Base-by-base conservation (phyloP, 2,329 filamentous ascomycete genomes). In the Cordyceps cicadae region DNA sequence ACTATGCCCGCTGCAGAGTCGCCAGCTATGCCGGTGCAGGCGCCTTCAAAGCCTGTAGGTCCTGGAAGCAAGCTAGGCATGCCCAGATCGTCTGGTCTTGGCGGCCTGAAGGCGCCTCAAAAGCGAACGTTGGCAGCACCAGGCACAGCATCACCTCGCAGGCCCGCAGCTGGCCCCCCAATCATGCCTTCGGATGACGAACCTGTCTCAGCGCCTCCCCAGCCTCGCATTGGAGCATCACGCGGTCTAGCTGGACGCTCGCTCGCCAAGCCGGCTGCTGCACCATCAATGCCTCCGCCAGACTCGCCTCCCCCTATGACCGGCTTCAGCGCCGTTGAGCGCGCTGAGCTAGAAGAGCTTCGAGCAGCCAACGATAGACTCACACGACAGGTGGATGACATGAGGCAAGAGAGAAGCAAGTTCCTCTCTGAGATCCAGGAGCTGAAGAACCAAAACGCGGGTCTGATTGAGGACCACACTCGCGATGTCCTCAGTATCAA, bases 401-500 rank as follows among this genome's bases (percentile, higher is more conserved):
- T 92, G 66, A 85, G 90, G 59, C 84, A 90, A 52, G 93, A 97
- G 70, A 87, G 90, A 64, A 85, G 87, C 62, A 92, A 88, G 69
- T 82, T 96, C 54, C 83, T 86, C 62, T 94, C 91, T 0, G 91
- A 97, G 72, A 88, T 97, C 48, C 88, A 93, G 66, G 94, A 97
- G 74, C 82, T 99, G 34, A 95, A 97, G 75, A 95, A 96, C 68
- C 91, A 97, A 71, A 99, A 99, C 69, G 94, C 94, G 26, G 89
- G 94, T 64, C 80, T 99, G 39, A 99, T 99, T 63, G 94, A 99
- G 74, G 93, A 97, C 68, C 93, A 97, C 72, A 99, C 94, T 0
- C 84, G 93, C 53, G 93, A 99, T 68, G 91, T 97, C 0, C 80
- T 99, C 48, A 94, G 92, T 67, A 95, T 99, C 76, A 97, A 97